phyloP scores from a whole-genome alignment of 2,329 filamentous ascomycete species.

The Didymella lethalis region DNA sequence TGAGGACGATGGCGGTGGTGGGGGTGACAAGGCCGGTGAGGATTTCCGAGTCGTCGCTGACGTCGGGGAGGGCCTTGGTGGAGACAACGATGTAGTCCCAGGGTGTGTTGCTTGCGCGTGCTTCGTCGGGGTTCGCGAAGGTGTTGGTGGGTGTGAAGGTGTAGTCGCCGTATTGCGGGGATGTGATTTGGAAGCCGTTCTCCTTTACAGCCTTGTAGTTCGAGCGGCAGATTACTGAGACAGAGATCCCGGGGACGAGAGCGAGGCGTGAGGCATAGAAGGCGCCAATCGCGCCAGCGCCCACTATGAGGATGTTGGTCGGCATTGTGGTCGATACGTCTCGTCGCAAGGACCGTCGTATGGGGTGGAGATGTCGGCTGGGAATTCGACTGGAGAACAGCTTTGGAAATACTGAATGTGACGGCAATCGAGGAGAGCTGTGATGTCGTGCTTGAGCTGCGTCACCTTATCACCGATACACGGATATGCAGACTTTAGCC shows the following conservation, averaged over 20 bases:
- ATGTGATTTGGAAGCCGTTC: conserved; percentile 70
- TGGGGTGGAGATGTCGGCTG: neutral
- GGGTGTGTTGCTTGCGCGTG: conserved; percentile 54
- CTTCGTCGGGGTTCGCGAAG: conserved; percentile 69
- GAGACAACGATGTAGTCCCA: conserved; percentile 75
- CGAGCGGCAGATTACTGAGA: conserved; percentile 76
- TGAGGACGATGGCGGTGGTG: conserved; percentile 68
- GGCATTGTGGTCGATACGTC: conserved; percentile 31
- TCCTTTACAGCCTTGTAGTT: conserved; percentile 72
- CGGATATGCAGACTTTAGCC: conserved; percentile 22
- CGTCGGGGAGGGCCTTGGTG: conserved; percentile 74
- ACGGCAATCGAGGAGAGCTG: neutral
- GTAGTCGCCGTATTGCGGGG: conserved; percentile 72
- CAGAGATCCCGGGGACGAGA: conserved; percentile 63
- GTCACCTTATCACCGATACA: conserved; percentile 22
- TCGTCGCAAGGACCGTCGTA: neutral
- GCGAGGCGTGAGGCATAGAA: conserved; percentile 76
- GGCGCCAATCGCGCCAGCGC: conserved; percentile 74
- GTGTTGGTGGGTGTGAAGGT: conserved; percentile 67
- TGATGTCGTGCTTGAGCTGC: conserved; percentile 16
- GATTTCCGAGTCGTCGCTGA: conserved; percentile 67
- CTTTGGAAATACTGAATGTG: neutral
- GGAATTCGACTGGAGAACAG: neutral
- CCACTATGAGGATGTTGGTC: conserved; percentile 70
- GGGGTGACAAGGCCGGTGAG: conserved; percentile 66